Evolutionary conservation across 1,139 yeast genomes (phyloP), one percentile per base, ranked within the genome.

Genomic region (Protomyces lactucae-debilis): DNA sequence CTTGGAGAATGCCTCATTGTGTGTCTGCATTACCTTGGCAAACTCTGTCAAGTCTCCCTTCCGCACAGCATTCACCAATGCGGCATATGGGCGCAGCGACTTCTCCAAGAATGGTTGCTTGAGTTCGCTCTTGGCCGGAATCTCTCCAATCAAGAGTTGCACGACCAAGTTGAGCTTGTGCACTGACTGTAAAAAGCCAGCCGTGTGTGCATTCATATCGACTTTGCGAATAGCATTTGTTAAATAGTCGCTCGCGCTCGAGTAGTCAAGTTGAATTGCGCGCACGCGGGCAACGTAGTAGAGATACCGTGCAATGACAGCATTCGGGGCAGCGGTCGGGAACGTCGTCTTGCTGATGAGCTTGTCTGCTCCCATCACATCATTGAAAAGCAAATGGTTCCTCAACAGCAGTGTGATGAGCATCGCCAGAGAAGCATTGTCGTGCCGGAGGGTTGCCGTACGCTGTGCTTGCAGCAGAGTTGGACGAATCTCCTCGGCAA

Each of bases 161-260:
- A 93, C 89, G 65, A 92, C 82, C 68, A 93, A 87, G 73, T 86
- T 88, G 70, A 95, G 82, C 77, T 95, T 95, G 70, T 93, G 86
- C 4, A 97, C 95, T 57, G 89, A 84, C 76, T 91, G 97, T 69
- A 92, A 76, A 74, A 95, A 95, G 0, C 99, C 99, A 57, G 82
- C 77, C 4, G 97, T 91, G 69, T 86, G 83, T 57, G 84, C 80
- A 1, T 96, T 89, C 75, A 91, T 97, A 40, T 99, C 99, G n/a
- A 96, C 92, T 76, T 95, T 95, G 78, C 99, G 86, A 64, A 92
- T 87, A 6, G 99, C 97, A 21, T 95, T 90, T 65, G 90, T 87
- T 64, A 89, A 90, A 72, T 85, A 89, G 72, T 92, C 97, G 73
- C 87, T 87, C 1, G 99, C 97, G 25, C 88, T 80, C 0, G 96